Evolutionary conservation across 2,329 filamentous ascomycete species (phyloP).

Genomic region (Mollisiaceae sp.): DNA sequence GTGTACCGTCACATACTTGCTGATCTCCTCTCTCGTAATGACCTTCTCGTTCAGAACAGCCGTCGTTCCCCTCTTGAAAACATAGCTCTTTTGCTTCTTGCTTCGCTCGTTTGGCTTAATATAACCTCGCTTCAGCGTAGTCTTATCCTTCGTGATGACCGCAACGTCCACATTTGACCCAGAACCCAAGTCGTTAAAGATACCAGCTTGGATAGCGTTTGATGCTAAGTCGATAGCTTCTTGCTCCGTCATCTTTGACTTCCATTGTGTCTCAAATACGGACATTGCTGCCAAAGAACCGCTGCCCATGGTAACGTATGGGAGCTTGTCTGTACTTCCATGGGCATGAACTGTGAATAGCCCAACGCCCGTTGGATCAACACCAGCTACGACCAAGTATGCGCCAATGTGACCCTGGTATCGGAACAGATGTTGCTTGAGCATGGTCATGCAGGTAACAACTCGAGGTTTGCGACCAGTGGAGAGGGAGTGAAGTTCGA

Average conservation of each 20-base stretch:
- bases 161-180: slow-evolving; percentile 98
- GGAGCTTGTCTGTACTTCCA: slow-evolving; percentile 97
- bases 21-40: slow-evolving; percentile 91
- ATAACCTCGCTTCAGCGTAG: slow-evolving; percentile 89
- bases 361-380: slow-evolving; percentile 92
- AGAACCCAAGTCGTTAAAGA: slow-evolving; percentile 97
- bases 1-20: slow-evolving; percentile 90
- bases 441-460: slow-evolving; percentile 98
- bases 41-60: slow-evolving; percentile 95
- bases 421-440: slow-evolving; percentile 99
- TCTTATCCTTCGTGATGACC: slow-evolving; percentile 94
- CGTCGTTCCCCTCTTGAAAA: slow-evolving; percentile 89
- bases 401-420: slow-evolving; percentile 98
- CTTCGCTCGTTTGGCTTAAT: slow-evolving; percentile 91
- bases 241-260: slow-evolving; percentile 74
- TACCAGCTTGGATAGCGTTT: slow-evolving; percentile 92
- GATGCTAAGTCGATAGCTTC: slow-evolving; percentile 83
- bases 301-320: slow-evolving; percentile 98
- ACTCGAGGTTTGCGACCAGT: slow-evolving; percentile 96
- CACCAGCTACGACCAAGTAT: slow-evolving; percentile 95
- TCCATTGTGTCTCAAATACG: slow-evolving; percentile 97
- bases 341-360: slow-evolving; percentile 99
- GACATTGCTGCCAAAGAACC: slow-evolving; percentile 97
- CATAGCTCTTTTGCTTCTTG: slow-evolving; percentile 92
- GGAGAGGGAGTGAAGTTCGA: slow-evolving; percentile 95